phyloP scores from a whole-genome alignment of 2,329 filamentous ascomycete genomes.

The Penicillium paneum region DNA sequence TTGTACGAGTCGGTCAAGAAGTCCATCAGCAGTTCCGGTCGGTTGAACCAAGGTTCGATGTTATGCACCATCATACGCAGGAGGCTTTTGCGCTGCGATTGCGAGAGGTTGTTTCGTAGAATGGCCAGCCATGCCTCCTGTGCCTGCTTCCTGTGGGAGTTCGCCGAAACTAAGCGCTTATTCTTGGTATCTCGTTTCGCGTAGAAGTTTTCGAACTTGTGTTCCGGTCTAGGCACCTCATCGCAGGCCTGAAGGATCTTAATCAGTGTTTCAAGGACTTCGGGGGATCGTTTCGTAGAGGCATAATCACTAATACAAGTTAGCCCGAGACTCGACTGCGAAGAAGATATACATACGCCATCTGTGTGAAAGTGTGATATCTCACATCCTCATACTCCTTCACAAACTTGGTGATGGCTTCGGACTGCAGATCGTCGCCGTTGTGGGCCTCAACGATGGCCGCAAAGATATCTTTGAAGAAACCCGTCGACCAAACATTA shows the following conservation, averaged over 20 bases:
- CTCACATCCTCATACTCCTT: slow-evolving; percentile 79
- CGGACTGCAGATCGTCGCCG: slow-evolving; percentile 59
- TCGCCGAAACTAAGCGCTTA: slow-evolving; percentile 64
- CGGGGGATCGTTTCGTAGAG: slow-evolving; percentile 23
- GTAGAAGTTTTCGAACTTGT: slow-evolving; percentile 39
- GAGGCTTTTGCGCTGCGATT: slow-evolving; percentile 74
- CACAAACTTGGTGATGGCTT: slow-evolving; percentile 75
- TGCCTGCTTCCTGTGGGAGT: slow-evolving; percentile 71
- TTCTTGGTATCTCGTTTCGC: slow-evolving; percentile 59
- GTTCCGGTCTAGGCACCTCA: slow-evolving; percentile 56
- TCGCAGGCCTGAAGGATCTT: slow-evolving; percentile 54
- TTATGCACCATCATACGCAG: slow-evolving; percentile 71
- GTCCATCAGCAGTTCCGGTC: slow-evolving; percentile 87
- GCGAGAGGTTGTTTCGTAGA: slow-evolving; percentile 62
- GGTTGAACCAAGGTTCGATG: slow-evolving; percentile 84
- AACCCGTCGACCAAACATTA: slow-evolving; percentile 67
- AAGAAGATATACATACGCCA: slow-evolving; percentile 57
- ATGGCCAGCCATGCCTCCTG: slow-evolving; percentile 85
- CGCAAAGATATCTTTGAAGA: slow-evolving; percentile 66
- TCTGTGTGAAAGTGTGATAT: slow-evolving; percentile 72
- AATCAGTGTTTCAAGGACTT: slow-evolving; percentile 37
- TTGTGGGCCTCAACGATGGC: slow-evolving; percentile 58
- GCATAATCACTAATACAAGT: slow-evolving; percentile 36
- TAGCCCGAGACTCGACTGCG: not conserved
- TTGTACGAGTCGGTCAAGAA: slow-evolving; percentile 95